phyloP scores from a whole-genome alignment of 768 basidiomycete species.

The Leccinum variicolor region DNA sequence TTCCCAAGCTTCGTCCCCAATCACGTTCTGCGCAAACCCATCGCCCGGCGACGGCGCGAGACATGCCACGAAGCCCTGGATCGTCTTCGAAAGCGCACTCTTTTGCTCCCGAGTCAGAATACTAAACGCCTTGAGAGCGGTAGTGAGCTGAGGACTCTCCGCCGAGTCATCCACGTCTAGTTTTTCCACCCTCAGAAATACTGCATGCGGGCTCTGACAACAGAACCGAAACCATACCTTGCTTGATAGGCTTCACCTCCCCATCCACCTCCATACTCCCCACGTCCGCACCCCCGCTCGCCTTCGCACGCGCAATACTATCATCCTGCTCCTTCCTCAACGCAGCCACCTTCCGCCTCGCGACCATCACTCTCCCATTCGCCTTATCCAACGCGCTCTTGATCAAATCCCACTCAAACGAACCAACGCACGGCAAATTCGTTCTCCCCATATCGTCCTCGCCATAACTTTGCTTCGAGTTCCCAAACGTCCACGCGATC shows the following conservation, averaged over 20 bases:
- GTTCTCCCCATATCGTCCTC: slow-evolving; percentile 35
- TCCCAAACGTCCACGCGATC: slow-evolving; percentile 76
- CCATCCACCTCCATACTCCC: slow-evolving; percentile 66
- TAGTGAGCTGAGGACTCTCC: slow-evolving; percentile 67
- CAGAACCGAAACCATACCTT: slow-evolving; percentile 5
- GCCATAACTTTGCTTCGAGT: slow-evolving; percentile 38
- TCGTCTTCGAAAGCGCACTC: slow-evolving; percentile 62
- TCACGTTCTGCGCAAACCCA: slow-evolving; percentile 47
- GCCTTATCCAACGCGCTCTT: slow-evolving; percentile 85
- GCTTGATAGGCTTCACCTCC: slow-evolving; percentile 61
- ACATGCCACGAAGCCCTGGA: slow-evolving; percentile 72
- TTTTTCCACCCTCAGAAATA: background rate
- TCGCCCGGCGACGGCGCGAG: slow-evolving; percentile 47
- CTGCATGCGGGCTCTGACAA: background rate
- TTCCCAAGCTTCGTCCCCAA: slow-evolving; percentile 68
- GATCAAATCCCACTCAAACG: slow-evolving; percentile 84
- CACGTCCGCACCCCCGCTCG: slow-evolving; percentile 50
- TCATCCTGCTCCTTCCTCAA: slow-evolving; percentile 90
- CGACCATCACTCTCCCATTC: slow-evolving; percentile 80
- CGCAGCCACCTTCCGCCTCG: slow-evolving; percentile 66
- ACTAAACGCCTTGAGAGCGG: slow-evolving; percentile 70
- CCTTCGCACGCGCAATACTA: slow-evolving; percentile 70
- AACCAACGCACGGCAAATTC: slow-evolving; percentile 39
- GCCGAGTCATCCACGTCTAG: slow-evolving; percentile 40
- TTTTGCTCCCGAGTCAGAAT: slow-evolving; percentile 77